These are phyloP conservation scores for Eutrema heterophyllum DNA, from an alignment of 345 rosid genomes.

Conservation along the genomic window DNA sequence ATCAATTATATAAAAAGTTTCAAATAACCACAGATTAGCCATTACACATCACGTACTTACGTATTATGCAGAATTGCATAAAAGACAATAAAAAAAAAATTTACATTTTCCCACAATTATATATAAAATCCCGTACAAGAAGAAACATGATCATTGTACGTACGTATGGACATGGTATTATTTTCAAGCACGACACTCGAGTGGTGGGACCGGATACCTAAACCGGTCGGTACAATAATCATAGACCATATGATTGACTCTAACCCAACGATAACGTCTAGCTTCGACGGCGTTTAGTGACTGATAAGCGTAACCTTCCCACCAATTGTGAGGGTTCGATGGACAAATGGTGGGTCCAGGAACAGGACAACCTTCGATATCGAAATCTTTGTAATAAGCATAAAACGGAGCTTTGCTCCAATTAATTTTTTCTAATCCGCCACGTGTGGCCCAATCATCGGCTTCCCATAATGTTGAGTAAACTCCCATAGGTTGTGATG, in stretches of 20 bases:
- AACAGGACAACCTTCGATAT: constrained; percentile 78
- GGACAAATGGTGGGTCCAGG: constrained; percentile 74
- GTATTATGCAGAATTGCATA: constrained; percentile 4
- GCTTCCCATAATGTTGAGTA: constrained; percentile 97
- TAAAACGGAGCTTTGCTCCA: constrained; percentile 90
- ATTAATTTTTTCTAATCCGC: constrained; percentile 83
- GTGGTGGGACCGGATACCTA: constrained; percentile 70
- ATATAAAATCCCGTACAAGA: constrained; percentile 20
- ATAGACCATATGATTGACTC: constrained; percentile 86
- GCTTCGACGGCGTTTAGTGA: constrained; percentile 68
- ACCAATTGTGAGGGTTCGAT: constrained; percentile 63
- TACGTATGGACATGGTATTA: constrained; percentile 8
- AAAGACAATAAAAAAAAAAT: not conserved
- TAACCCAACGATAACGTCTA: constrained; percentile 84
- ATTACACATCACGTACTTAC: not conserved
- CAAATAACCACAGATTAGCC: not conserved
- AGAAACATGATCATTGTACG: constrained; percentile 25
- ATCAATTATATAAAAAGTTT: not conserved
- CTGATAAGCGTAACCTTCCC: constrained; percentile 66
- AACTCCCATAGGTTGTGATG: constrained; percentile 73
- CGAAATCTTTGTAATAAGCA: constrained; percentile 83
- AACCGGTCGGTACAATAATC: constrained; percentile 82
- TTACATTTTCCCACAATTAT: not conserved
- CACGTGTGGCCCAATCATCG: constrained; percentile 98
- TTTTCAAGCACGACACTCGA: constrained; percentile 61